Evolutionary conservation across 805 yeast genomes (phyloP).

Genomic region (Tetrapisispora phaffii): DNA sequence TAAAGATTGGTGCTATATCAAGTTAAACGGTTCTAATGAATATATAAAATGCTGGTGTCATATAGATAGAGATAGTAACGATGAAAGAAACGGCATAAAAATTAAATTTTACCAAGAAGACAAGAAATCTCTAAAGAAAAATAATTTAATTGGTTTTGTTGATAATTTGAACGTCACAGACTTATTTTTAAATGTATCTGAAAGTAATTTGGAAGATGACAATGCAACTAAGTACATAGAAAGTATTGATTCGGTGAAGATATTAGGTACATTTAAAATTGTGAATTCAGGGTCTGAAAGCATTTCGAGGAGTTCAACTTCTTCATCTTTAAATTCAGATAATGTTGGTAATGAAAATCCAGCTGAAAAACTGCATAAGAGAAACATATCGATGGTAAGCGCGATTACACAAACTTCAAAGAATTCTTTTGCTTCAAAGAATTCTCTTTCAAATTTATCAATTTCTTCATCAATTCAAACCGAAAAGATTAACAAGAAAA

Average conservation of each 20-base stretch:
- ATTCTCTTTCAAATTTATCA: conserved; percentile 1
- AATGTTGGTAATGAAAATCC: not conserved
- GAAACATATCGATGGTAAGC: conserved; percentile 1
- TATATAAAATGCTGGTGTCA: conserved; percentile 30
- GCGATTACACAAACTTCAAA: not conserved
- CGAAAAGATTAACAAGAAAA: not conserved
- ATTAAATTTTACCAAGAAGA: conserved; percentile 24
- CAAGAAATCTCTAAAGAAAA: conserved; percentile 18
- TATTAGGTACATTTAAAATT: conserved; percentile 17
- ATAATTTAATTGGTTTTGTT: conserved; percentile 23
- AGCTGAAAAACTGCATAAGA: not conserved
- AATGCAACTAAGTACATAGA: not conserved
- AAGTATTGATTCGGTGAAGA: conserved; percentile 11
- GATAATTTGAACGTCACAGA: conserved; percentile 24
- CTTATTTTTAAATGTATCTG: conserved; percentile 11
- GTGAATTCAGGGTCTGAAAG: not conserved
- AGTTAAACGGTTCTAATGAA: conserved; percentile 17
- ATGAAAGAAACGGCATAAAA: conserved; percentile 18
- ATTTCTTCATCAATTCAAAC: not conserved
- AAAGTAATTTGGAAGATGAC: not conserved
- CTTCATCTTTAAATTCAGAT: not conserved
- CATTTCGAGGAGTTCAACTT: not conserved
- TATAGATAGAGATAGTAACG: conserved; percentile 21
- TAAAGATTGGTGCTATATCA: conserved; percentile 30
- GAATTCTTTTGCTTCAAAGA: not conserved